Base-by-base conservation (phyloP, 1,139 yeast genomes). In the Candida tropicalis region DNA sequence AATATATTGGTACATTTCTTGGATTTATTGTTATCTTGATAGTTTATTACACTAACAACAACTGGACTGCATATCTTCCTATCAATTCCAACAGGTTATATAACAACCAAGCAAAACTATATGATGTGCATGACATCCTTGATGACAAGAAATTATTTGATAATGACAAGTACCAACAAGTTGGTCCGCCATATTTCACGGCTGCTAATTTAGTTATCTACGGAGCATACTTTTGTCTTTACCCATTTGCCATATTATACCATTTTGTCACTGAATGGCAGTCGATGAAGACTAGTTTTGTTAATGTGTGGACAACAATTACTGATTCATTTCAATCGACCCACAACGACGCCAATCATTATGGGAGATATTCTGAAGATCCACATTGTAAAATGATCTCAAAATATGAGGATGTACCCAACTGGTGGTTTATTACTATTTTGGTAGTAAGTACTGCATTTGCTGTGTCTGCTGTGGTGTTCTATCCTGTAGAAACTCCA, bases 171-270 rank as follows among this genome's bases (percentile, higher is more conserved):
- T 70, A 70, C 48, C 49, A 54, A 38, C 33, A 62, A 26, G 59
- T 66, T 35, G 76, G 76, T 0, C 77, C 77, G 6, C 77, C 77
- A 9, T 72, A 70, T 48, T 71, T 68, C 45, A 56, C 68, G 27
- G 76, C 77, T 5, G 76, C 75, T 0, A 70, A 67, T 51, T 57
- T 71, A 44, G 72, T 71, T 4, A 50, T 67, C 2, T 72, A 71
- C 49, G 76, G 76, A 1, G 75, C 76, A 1, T 60, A 62, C 45
- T 71, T 70, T 53, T 67, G 69, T 29, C 53, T 71, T 17, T 71
- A 71, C 44, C 77, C 77, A 0, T 71, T 71, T 57, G 72, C 75
- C 2, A 64, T 71, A 12, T 42, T 70, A 2, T 73, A 72, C 49
- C 45, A 45, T 38, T 34, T 39, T 17, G 54, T 60, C 3, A 66